Percentiles rank a stretch among this genome's conserved stretches.
Evolutionary conservation across 306 rosid species (phyloP).

Genomic region (Trichosanthes cucumerina): DNA sequence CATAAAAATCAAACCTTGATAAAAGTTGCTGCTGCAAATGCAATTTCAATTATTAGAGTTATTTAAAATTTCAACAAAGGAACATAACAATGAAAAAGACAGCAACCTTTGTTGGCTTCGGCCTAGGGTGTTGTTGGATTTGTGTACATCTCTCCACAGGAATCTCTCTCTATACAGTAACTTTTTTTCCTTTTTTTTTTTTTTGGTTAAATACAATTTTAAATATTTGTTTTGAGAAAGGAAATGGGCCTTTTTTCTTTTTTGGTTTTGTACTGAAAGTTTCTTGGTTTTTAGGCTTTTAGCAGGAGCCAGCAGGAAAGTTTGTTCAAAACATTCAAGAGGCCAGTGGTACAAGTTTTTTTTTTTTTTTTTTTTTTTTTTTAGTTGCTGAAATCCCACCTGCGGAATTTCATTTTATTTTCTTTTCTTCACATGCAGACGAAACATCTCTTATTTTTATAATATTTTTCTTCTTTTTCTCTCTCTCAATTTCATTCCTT

Average conservation of each 20-base stretch:
- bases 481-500: not conserved
- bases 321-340: constrained; percentile 6
- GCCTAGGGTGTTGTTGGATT: not conserved
- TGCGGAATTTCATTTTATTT: not conserved
- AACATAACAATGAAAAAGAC: not conserved
- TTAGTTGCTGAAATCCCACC: not conserved
- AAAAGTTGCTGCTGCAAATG: not conserved
- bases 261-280: not conserved
- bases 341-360: not conserved
- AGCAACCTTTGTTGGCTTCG: not conserved
- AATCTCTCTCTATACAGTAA: not conserved
- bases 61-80: not conserved
- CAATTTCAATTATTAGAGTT: not conserved
- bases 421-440: not conserved
- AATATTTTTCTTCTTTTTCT: not conserved
- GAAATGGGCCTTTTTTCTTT: not conserved
- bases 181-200: not conserved
- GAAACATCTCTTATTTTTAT: not conserved
- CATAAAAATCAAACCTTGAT: not conserved
- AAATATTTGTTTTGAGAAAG: not conserved
- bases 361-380: too few species aligned
- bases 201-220: not conserved
- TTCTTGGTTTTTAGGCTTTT: constrained; percentile 1
- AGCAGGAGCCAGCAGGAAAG: constrained; percentile 1
- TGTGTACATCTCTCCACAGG: not conserved